Evolutionary conservation across 257 asterid genomes (phyloP), one percentile per base, ranked within the genome.

Genomic region (Gardenia jasminoides): DNA sequence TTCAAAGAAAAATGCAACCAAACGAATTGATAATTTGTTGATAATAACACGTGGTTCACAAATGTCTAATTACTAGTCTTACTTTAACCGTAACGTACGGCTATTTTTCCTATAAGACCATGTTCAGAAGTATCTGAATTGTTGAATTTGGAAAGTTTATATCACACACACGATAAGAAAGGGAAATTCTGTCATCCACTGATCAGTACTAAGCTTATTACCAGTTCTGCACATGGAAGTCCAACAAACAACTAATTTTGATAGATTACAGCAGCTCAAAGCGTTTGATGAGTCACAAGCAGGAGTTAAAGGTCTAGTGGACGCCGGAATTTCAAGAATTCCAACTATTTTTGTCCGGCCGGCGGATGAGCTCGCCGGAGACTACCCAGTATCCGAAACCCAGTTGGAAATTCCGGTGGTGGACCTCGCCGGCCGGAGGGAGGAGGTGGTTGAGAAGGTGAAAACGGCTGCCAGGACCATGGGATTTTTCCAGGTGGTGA

Each of bases 401-500:
- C 59, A 72, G 69, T 33, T 64, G 61, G 75, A 79, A 79, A 48
- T 79, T 12, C 75, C 82, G 48, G 79, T 73, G 61, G 75, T 72
- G 59, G 82, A 79, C 78, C 68, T 79, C 6, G 31, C 36, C 30
- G 79, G 69, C 8, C 26, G 69, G 33, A 43, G 79, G 68, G 75
- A 48, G 58, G 69, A 72, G 33, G 79, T 79, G 10, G 41, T 79
- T 24, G 69, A 73, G 33, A 46, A 47, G 33, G 46, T 79, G 26
- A 79, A 75, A 61, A 50, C 12, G 19, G 82, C 82, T 6, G 78
- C 82, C 30, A 36, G 20, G 48, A 64, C 82, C 48, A 41, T 73
- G 68, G 82, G 78, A 28, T 79, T 72, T 67, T 79, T 79, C 73
- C 73, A 72, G 56, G 67, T 79, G 56, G 82, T 79, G 31, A 72